Conservation (phyloP, 2,329 filamentous ascomycete species). For the Arthroderma uncinatum region DNA sequence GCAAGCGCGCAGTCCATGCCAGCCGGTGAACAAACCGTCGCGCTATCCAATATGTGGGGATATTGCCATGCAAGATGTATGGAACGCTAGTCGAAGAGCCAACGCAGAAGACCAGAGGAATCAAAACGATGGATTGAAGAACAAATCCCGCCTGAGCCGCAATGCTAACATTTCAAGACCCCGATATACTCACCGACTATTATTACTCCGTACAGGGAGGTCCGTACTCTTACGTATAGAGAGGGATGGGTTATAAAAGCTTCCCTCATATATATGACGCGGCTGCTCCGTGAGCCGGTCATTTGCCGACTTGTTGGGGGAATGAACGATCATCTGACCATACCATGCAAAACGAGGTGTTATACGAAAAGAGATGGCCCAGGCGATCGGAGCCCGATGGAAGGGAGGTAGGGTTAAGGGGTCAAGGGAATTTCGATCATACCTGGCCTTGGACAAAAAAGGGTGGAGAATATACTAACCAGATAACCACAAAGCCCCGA, state of each 20-base stretch:
- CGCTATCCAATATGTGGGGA: neutral
- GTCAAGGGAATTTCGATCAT: neutral
- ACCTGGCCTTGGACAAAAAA: neutral
- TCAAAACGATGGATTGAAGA: neutral
- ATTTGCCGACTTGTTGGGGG: neutral
- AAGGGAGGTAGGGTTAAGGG: neutral
- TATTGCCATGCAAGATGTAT: neutral
- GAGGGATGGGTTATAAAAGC: neutral
- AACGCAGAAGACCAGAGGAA: constrained; percentile 1
- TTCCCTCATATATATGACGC: neutral
- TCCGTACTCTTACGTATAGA: neutral
- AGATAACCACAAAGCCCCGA: neutral
- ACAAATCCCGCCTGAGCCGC: neutral
- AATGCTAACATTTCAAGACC: neutral
- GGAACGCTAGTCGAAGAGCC: neutral
- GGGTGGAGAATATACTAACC: constrained; percentile 4
- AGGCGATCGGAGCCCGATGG: neutral
- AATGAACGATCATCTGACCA: constrained; percentile 2
- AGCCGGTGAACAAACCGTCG: neutral
- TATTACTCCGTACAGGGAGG: neutral
- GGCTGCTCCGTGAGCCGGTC: neutral
- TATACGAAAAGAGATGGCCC: neutral
- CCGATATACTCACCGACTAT: neutral
- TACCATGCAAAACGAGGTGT: neutral
- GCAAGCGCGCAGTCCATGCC: neutral